Evolutionary conservation across 179 eudicot genomes (phyloP).

Genomic region (Beta macrorhiza): DNA sequence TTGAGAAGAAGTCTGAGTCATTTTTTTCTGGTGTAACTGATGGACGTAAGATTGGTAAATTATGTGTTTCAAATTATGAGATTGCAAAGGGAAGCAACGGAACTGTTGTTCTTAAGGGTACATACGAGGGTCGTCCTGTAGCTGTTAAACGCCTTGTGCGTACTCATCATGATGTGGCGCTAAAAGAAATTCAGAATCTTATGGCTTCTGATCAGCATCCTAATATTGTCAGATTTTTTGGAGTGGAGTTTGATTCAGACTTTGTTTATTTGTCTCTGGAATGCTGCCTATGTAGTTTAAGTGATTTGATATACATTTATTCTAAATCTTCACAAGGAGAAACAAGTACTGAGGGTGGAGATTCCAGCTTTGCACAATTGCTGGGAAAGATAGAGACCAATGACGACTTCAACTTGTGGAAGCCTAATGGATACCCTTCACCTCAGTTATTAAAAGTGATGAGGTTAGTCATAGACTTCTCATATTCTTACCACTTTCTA

Average conservation of each 20-base stretch:
- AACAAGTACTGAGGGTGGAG: conserved; percentile 13
- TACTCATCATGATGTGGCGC: conserved; percentile 67
- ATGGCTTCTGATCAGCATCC: conserved; percentile 80
- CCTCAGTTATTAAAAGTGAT: conserved; percentile 54
- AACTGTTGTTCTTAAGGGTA: conserved; percentile 62
- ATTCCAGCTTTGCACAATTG: conserved; percentile 32
- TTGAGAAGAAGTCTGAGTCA: conserved; percentile 23
- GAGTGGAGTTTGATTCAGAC: conserved; percentile 65
- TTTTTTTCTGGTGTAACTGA: conserved; percentile 16
- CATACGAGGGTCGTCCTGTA: conserved; percentile 69
- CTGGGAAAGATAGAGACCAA: conserved; percentile 26
- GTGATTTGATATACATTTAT: conserved; percentile 44
- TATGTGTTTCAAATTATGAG: conserved; percentile 45
- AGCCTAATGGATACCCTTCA: conserved; percentile 67
- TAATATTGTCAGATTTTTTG: conserved; percentile 68
- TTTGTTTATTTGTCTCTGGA: conserved; percentile 68
- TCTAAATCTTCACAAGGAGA: conserved; percentile 28
- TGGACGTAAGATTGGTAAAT: conserved; percentile 60
- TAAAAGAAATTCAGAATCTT: conserved; percentile 70
- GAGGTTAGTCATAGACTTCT: conserved; percentile 45
- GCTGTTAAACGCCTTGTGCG: conserved; percentile 70
- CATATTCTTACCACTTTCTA: not conserved
- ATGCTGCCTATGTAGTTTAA: conserved; percentile 63
- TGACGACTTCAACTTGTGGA: conserved; percentile 53
- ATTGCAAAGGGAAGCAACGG: conserved; percentile 80